Percentiles rank a stretch among this genome's conserved stretches.
phyloP scores from a whole-genome alignment of 2,329 filamentous ascomycete species.

The Penicillium capsulatum region DNA sequence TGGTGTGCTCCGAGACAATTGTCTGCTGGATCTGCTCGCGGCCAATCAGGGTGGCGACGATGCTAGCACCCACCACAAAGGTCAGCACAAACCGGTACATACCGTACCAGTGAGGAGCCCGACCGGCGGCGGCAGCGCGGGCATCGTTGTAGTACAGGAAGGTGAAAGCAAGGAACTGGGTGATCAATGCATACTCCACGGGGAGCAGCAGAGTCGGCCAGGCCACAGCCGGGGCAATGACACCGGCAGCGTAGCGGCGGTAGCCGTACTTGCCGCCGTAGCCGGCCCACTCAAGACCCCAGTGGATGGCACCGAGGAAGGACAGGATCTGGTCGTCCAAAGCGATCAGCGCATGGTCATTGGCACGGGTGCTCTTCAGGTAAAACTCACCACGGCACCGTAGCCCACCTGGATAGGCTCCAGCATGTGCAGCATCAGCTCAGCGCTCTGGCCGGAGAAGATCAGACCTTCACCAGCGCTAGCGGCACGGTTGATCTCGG shows the following conservation, averaged over 20 bases:
- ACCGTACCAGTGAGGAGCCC: constrained; percentile 79
- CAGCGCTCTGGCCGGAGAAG: constrained; percentile 67
- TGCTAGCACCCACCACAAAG: constrained; percentile 77
- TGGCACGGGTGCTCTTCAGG: background rate
- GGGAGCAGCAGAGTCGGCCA: constrained; percentile 88
- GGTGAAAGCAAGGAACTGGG: constrained; percentile 80
- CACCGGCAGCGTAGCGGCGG: constrained; percentile 76
- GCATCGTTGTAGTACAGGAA: constrained; percentile 82
- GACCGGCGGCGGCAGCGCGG: constrained; percentile 66
- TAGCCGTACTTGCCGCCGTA: constrained; percentile 65
- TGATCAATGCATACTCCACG: constrained; percentile 76
- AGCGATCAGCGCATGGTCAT: constrained; percentile 12
- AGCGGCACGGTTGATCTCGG: constrained; percentile 69
- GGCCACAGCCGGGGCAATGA: constrained; percentile 72
- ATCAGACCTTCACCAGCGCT: constrained; percentile 59
- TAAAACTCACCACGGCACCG: constrained; percentile 68
- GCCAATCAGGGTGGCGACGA: constrained; percentile 75
- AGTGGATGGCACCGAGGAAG: constrained; percentile 90
- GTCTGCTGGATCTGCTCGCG: constrained; percentile 65
- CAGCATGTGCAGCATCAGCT: constrained; percentile 66
- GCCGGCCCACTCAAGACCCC: constrained; percentile 81
- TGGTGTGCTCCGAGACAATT: constrained; percentile 34
- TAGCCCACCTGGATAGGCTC: constrained; percentile 89
- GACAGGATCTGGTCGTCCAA: constrained; percentile 65
- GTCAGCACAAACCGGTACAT: constrained; percentile 91